Conservation (phyloP, 2,329 filamentous ascomycete species). For the Alternaria sp. region DNA sequence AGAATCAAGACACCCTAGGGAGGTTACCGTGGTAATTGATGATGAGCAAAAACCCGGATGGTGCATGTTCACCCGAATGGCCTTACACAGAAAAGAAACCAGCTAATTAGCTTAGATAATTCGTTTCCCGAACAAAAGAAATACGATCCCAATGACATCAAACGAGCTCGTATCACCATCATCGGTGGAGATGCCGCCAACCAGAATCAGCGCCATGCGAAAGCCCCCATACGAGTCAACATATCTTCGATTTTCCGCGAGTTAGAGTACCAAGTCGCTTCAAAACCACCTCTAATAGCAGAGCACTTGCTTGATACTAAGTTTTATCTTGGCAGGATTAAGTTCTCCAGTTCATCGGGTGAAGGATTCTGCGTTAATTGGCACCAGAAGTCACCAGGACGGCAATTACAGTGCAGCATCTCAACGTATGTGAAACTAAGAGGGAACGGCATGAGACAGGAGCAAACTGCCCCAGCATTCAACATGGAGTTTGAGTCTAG, state of each 20-base stretch:
- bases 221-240: not conserved
- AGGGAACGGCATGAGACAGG: not conserved
- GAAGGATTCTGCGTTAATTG: not conserved
- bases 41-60: not conserved
- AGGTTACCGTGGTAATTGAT: not conserved
- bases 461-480: accelerated
- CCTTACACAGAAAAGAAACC: not conserved
- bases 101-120: not conserved
- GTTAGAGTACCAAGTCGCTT: accelerated
- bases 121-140: too few relatives aligned
- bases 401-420: not conserved
- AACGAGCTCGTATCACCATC: not conserved
- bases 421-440: accelerated
- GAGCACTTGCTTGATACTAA: not conserved
- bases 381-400: not conserved
- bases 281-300: not conserved
- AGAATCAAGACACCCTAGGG: not conserved
- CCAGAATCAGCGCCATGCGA: not conserved
- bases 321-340: not conserved
- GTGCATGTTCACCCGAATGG: not conserved
- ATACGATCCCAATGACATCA: not conserved
- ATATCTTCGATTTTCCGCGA: not conserved
- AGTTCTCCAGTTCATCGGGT: not conserved
- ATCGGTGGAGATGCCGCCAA: not conserved
- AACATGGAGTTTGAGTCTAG: not conserved